Conservation (phyloP, 192 early-diverging fungal genomes). For the Umbelopsis vinacea region DNA sequence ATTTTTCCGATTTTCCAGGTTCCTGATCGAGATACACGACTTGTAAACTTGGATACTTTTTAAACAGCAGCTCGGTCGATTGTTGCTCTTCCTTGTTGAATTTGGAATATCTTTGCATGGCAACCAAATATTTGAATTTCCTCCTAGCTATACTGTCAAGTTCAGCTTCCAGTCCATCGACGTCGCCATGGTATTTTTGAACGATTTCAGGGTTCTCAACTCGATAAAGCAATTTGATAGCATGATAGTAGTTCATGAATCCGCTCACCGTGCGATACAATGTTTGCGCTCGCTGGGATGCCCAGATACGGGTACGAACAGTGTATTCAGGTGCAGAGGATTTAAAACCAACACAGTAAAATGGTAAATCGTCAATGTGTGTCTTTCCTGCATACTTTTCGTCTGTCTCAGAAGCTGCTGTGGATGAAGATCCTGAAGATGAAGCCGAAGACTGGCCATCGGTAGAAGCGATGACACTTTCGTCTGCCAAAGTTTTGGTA, state of each 20-base stretch:
- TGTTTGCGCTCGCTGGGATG: constrained; percentile 85
- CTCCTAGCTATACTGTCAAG: constrained; percentile 68
- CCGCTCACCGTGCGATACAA: constrained; percentile 86
- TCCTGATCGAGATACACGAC: constrained; percentile 81
- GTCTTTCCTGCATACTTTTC: constrained; percentile 26
- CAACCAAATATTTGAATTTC: constrained; percentile 84
- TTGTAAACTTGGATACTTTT: constrained; percentile 78
- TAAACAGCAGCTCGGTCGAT: constrained; percentile 74
- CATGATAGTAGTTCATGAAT: constrained; percentile 89
- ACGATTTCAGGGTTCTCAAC: constrained; percentile 72
- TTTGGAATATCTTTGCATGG: constrained; percentile 82
- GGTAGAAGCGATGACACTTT: constrained; percentile 40
- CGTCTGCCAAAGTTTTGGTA: constrained; percentile 78
- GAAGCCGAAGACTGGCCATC: constrained; percentile 7
- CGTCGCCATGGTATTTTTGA: constrained; percentile 62
- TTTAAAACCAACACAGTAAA: constrained; percentile 83
- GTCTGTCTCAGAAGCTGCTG: constrained; percentile 7
- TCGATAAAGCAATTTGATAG: constrained; percentile 80
- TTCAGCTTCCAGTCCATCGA: constrained; percentile 69
- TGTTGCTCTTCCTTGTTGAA: constrained; percentile 81
- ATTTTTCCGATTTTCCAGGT: constrained; percentile 57
- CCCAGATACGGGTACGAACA: constrained; percentile 88
- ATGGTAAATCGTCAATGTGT: constrained; percentile 78
- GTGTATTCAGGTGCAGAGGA: constrained; percentile 80
- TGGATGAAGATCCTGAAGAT: constrained; percentile 15